Evolutionary conservation across 495 filamentous ascomycete species (phyloP).

Genomic region (Talaromyces nanjingensis): DNA sequence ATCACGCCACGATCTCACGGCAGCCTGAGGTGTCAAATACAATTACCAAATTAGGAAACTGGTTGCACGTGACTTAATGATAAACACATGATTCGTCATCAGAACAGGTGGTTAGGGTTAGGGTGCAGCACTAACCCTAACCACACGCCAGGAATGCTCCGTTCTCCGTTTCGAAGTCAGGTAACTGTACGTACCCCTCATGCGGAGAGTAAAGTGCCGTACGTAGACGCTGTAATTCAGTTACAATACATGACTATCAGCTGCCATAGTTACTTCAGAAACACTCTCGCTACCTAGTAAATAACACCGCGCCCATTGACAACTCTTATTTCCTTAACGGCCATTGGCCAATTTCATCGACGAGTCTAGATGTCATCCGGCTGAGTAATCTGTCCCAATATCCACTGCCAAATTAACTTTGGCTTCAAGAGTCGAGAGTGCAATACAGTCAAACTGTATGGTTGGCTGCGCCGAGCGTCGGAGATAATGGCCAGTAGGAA

Average conservation of each 20-base stretch:
- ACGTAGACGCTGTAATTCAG: neutral
- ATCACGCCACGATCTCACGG: no score
- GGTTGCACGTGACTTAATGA: no score
- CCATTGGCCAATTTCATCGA: neutral
- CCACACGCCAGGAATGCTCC: neutral
- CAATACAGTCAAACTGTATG: neutral
- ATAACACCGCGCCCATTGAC: neutral
- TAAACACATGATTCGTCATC: no score
- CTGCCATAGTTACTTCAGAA: no score
- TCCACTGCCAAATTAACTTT: neutral
- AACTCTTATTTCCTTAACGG: neutral
- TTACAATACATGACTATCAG: neutral
- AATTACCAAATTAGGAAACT: no score
- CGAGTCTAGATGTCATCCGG: neutral
- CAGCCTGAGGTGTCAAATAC: no score
- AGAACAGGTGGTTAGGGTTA: no score
- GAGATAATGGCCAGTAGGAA: neutral
- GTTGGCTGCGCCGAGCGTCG: neutral
- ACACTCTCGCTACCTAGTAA: no score
- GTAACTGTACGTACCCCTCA: neutral
- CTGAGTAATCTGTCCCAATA: neutral
- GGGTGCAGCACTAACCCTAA: no score
- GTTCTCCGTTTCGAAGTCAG: neutral
- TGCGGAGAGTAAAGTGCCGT: neutral
- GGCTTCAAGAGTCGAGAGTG: neutral